Evolutionary conservation across 202 grass and related monocot genomes (phyloP), one percentile per base, ranked within the genome.

Genomic region (Setaria italica): DNA sequence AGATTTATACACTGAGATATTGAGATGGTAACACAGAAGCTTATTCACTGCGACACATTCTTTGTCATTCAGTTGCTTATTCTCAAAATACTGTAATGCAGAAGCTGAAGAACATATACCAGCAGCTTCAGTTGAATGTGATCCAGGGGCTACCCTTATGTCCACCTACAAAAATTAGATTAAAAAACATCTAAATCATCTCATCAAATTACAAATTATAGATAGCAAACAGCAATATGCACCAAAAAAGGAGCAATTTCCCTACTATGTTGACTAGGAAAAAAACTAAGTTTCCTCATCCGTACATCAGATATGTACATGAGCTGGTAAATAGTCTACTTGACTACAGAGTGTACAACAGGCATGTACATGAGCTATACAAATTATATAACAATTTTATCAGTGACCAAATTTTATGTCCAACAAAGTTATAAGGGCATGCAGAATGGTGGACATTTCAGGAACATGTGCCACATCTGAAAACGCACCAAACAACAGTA

Each of bases 111-210:
- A 80, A 42, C 12, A 92, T 17, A 72, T 92, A 99, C 97, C 90
- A 13, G 92, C 85, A 77, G 90, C 87, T 96, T 96, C 97, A 63
- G 97, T 96, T 87, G 91, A 90, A 87, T 96, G 97, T 25, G 92
- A 92, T 82, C 97, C 97, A 83, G 93, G 93, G 9, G 93, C 88
- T 64, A 99, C 80, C 77, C 90, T 88, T 86, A 99, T 91, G 66
- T 96, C 94, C 67, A 99, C 94, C 97, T 99, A 29, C n/a, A 89
- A 89, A 21, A 32, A 25, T 19, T 62, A 70, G 74, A 85, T 82
- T 74, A 19, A 67, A 69, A 30, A 5, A 33, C 67, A 32, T 6
- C 14, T 55, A 39, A 34, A 79, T 9, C 9, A 48, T 45, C 20
- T 70, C 12, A 48, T 11, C 19, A 50, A 14, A 85, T 10, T 62